A percentile compares a stretch with the other conserved stretches of the same genome.
phyloP scores from a whole-genome alignment of 148 eudicot species.

The Talinum fruticosum region DNA sequence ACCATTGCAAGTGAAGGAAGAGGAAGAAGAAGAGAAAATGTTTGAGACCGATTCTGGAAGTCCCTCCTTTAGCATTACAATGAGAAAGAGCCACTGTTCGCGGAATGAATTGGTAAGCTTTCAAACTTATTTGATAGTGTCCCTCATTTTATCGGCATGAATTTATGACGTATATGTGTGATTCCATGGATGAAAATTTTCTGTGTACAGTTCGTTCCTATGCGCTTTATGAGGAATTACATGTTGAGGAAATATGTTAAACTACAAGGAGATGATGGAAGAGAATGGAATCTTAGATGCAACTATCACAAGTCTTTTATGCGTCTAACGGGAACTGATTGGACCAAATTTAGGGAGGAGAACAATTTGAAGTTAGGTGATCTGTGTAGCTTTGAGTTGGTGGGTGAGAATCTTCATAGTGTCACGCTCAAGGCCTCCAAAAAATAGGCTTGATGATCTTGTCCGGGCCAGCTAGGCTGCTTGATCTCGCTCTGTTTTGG shows the following conservation, averaged over 20 bases:
- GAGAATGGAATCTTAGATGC: conserved; percentile 16
- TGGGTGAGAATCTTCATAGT: neutral
- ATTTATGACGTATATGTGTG: neutral
- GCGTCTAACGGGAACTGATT: conserved; percentile 5
- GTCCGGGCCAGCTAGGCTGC: neutral
- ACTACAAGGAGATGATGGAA: conserved; percentile 13
- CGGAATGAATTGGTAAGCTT: neutral
- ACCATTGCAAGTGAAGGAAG: neutral
- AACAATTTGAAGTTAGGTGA: conserved; percentile 7
- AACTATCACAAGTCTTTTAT: neutral
- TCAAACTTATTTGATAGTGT: neutral
- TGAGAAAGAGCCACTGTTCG: neutral
- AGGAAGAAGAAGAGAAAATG: neutral
- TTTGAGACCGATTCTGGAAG: neutral
- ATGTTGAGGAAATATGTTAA: neutral
- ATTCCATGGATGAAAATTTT: no score
- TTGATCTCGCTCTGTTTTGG: neutral
- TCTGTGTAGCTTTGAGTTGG: neutral
- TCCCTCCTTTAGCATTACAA: neutral
- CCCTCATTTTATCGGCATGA: neutral
- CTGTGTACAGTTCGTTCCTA: conserved; percentile 3
- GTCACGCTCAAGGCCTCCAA: neutral
- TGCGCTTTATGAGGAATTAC: neutral
- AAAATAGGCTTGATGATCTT: neutral
- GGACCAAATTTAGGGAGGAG: conserved; percentile 14